A percentile compares a stretch with the other conserved stretches of the same genome.
phyloP scores from a whole-genome alignment of 1,139 yeast genomes.

The Debaryomycetaceae sp. region DNA sequence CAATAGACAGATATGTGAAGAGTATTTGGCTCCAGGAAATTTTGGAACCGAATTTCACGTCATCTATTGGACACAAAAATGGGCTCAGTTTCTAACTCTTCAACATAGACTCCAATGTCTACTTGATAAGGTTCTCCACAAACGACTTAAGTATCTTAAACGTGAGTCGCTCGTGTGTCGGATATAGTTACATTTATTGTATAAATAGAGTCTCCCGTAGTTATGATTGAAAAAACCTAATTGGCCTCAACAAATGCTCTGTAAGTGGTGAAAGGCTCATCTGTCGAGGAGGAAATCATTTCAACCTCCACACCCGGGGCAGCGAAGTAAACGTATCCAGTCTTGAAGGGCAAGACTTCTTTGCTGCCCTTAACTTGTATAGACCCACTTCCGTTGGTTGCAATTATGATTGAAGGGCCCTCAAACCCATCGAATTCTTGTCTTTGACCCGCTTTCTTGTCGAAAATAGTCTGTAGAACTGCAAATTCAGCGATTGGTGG shows the following conservation, averaged over 20 bases:
- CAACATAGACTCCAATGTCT: neutral
- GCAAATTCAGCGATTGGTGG: conserved; percentile 98
- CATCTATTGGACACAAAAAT: neutral
- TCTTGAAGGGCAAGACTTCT: conserved; percentile 36
- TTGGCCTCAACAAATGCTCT: conserved; percentile 79
- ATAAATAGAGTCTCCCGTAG: neutral
- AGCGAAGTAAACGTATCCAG: conserved; percentile 81
- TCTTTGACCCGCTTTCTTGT: conserved; percentile 38
- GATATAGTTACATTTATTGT: too few species aligned
- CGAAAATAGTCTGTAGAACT: conserved; percentile 70
- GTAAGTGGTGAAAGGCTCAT: conserved; percentile 62
- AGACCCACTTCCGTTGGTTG: conserved; percentile 76
- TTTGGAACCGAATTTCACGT: neutral
- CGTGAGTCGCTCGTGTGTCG: too few species aligned
- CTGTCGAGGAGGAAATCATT: conserved; percentile 49
- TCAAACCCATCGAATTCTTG: conserved; percentile 53
- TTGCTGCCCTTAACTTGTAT: conserved; percentile 42
- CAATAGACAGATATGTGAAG: neutral
- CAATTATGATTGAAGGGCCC: conserved; percentile 88
- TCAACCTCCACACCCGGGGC: conserved; percentile 72
- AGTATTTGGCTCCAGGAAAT: neutral
- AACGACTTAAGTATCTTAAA: too few species aligned
- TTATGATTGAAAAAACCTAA: conserved; percentile 12
- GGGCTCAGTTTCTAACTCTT: neutral
- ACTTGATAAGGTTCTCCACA: too few species aligned